Base-by-base conservation (phyloP, 1,284 basidiomycete genomes). In the Paramarasmius palmivorus region DNA sequence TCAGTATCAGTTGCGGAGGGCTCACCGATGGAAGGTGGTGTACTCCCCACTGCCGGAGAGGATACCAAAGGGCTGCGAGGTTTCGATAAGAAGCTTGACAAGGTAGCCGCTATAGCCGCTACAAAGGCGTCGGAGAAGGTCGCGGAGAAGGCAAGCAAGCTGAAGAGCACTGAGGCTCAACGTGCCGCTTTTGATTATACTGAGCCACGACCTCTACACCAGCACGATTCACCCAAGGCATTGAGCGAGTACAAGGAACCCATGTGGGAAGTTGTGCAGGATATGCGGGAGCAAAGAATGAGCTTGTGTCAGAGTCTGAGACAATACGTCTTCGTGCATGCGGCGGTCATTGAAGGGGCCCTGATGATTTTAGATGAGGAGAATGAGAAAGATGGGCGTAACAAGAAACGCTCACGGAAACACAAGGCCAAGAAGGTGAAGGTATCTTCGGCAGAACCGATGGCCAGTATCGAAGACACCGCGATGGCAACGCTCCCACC, bases 271-370 rank as follows among this genome's bases (percentile, higher is more conserved):
- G 81, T 95, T 2, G 73, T 95, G 25, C 89, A 92, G 67, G 91
- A 93, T 63, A 93, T 95, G 89, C 81, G 93, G 46, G 86, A 93
- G 65, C 93, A 95, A 71, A 75, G 93, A 48, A 95, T 95, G 93
- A 93, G 90, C 63, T 70, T 95, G 54, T 93, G 92, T 62, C 93
- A 94, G 75, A 93, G 87, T 65, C 70, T 95, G 63, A 75, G 93
- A 56, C 93, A 95, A 72, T 95, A 93, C 64, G 84, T 95, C 20
- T 95, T 95, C 67, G 90, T 93, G 25, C 91, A 95, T 65, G 85
- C 87, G 32, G 92, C 88, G 15, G 82, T 95, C 57, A 84, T 95
- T 52, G 88, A 92, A 65, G 88, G 91, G 26, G 84, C 88, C 42
- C 71, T 95, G 65, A 77, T 82, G 73, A 78, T 94, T 49, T 74